Base-by-base conservation (phyloP, 331 rosid species). In the Prunus yedoensis region DNA sequence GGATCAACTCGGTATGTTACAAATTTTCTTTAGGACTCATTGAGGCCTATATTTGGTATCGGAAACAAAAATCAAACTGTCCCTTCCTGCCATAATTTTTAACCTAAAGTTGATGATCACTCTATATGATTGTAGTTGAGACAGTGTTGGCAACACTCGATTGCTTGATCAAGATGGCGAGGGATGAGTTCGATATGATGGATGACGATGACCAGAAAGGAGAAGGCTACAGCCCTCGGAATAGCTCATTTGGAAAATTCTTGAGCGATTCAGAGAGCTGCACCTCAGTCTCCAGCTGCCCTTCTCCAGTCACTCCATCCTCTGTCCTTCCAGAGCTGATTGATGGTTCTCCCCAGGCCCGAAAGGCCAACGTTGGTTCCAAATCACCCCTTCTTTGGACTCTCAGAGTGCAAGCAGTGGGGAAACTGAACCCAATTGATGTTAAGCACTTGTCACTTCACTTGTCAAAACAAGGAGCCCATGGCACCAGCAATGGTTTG, bases 251-350 rank as follows among this genome's bases (percentile, higher is more conserved):
- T n/a, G 81, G 73, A 51, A 84, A 81, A 76, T 28, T 41, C 74
- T 20, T 38, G 23, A 35, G 25, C 20, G 80, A 71, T 73, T 67
- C 87, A 0, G 91, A 82, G 5, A 73, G 68, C 74, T 77, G 51
- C 38, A 59, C 46, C 61, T 85, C 89, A 17, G 46, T 52, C 35
- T 32, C 90, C 28, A 49, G 52, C 53, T 32, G 84, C 38, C 15
- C 85, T 67, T 83, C 91, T 23, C 97, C 97, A 0, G 66, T 62
- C 66, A 89, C 93, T n/a, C 97, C 97, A 1, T 89, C 90, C 23
- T 89, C 93, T 51, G 95, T 93, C 47, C 92, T 93, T 18, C 77
- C 90, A 2, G 80, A 84, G 66, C 10, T 73, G 13, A 58, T 50
- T 35, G 72, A 21, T 16, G 17, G 25, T 54, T 53, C 77, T 14